Evolutionary conservation across 306 rosid species (phyloP).

Genomic region (Cucurbita argyrosperma): DNA sequence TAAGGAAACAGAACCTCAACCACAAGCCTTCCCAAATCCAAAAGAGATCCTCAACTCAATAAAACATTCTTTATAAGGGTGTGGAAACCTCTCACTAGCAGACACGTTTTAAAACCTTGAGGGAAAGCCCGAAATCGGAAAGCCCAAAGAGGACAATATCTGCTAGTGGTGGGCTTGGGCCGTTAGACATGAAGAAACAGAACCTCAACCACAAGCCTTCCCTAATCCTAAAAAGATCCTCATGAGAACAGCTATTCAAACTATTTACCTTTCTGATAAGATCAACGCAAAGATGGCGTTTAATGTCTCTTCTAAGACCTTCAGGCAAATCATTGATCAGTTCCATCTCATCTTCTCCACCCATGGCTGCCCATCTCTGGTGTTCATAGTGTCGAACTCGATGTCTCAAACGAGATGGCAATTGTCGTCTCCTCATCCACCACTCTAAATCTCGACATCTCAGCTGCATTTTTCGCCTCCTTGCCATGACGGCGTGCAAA

Average conservation of each 20-base stretch:
- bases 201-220: not conserved
- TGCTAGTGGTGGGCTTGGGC: no score
- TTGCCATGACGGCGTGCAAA: slow-evolving; percentile 92
- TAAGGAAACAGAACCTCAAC: no score
- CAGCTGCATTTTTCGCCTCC: slow-evolving; percentile 89
- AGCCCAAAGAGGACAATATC: no score
- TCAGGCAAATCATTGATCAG: slow-evolving; percentile 83
- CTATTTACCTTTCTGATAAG: slow-evolving; percentile 58
- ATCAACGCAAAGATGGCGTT: slow-evolving; percentile 74
- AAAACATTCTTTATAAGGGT: no score
- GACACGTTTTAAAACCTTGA: no score
- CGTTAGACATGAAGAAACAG: not conserved
- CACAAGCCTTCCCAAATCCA: no score
- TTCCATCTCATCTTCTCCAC: slow-evolving; percentile 94
- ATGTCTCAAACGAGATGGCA: slow-evolving; percentile 61
- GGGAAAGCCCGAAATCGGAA: no score
- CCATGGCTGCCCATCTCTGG: slow-evolving; percentile 80
- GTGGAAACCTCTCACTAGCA: no score
- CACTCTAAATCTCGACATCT: slow-evolving; percentile 95
- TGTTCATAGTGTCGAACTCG: slow-evolving; percentile 90
- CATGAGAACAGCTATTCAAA: not conserved
- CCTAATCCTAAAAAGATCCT: not conserved
- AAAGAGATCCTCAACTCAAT: no score
- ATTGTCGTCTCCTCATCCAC: slow-evolving; percentile 97
- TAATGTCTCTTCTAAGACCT: slow-evolving; percentile 92